Conservation (phyloP, 2,329 filamentous ascomycete species). For the Alternaria rosae region DNA sequence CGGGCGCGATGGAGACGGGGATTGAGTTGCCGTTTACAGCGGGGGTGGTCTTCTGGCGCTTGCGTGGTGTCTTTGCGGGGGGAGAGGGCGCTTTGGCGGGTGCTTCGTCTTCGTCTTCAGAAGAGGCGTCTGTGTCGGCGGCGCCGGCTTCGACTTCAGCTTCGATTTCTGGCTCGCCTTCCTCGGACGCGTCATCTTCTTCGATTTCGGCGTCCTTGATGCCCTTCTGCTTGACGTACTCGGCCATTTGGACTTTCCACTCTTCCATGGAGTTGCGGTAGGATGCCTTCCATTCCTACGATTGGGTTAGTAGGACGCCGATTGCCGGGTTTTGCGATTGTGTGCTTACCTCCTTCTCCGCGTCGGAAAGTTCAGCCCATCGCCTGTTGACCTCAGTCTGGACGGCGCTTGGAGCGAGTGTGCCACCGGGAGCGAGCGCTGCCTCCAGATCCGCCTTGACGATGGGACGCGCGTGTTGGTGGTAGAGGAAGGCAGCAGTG, state of each 20-base stretch:
- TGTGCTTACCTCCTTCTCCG: slow-evolving; percentile 71
- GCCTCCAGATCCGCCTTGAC: slow-evolving; percentile 71
- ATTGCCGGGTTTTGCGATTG: neutral
- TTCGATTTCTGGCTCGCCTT: slow-evolving; percentile 41
- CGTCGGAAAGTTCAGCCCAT: slow-evolving; percentile 79
- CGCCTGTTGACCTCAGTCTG: slow-evolving; percentile 85
- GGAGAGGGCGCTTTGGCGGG: slow-evolving; percentile 48
- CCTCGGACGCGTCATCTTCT: slow-evolving; percentile 39
- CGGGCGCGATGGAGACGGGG: slow-evolving; percentile 24
- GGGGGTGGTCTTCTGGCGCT: slow-evolving; percentile 48
- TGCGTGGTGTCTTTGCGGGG: slow-evolving; percentile 47
- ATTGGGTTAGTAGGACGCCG: neutral
- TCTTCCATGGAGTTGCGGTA: slow-evolving; percentile 62
- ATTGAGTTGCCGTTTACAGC: slow-evolving; percentile 33
- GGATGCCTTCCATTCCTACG: slow-evolving; percentile 53
- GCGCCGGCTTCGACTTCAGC: slow-evolving; percentile 40
- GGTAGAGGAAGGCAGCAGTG: slow-evolving; percentile 95
- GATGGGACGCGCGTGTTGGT: slow-evolving; percentile 83
- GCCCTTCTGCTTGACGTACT: slow-evolving; percentile 61
- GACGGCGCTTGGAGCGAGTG: slow-evolving; percentile 83
- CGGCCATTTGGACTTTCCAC: slow-evolving; percentile 63
- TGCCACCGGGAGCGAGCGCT: slow-evolving; percentile 65
- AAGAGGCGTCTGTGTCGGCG: slow-evolving; percentile 53
- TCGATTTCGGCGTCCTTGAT: slow-evolving; percentile 53
- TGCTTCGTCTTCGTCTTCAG: slow-evolving; percentile 42